A percentile compares a stretch with the other conserved stretches of the same genome.
These are phyloP conservation scores for Rutstroemia sp. DNA, from an alignment of 2,329 filamentous ascomycete species.

Conservation along the genomic window DNA sequence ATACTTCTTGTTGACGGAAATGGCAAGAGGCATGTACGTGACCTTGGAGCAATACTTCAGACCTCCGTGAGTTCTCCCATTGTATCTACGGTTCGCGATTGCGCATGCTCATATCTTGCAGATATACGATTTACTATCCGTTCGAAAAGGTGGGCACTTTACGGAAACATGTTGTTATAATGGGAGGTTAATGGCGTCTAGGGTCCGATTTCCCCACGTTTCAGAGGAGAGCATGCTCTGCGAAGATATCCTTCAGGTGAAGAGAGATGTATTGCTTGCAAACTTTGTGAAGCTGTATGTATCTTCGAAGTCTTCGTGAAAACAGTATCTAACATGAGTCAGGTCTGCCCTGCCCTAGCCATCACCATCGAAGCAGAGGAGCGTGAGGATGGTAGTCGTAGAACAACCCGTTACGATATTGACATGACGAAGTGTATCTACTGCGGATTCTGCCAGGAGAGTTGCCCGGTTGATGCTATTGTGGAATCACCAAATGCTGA, in stretches of 20 bases:
- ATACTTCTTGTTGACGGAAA: slow-evolving; percentile 93
- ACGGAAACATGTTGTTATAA: not conserved
- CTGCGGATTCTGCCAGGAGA: slow-evolving; percentile 98
- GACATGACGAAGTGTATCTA: slow-evolving; percentile 99
- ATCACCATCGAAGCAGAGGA: slow-evolving; percentile 99
- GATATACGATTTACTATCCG: slow-evolving; percentile 97
- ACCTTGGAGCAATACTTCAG: slow-evolving; percentile 97
- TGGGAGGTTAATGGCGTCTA: slow-evolving; percentile 29
- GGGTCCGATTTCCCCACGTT: slow-evolving; percentile 94
- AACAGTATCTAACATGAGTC: slow-evolving; percentile 13
- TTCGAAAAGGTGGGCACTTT: slow-evolving; percentile 73
- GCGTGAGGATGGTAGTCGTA: slow-evolving; percentile 87
- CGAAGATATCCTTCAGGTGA: slow-evolving; percentile 95
- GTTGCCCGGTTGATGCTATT: slow-evolving; percentile 94
- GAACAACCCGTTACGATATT: slow-evolving; percentile 96
- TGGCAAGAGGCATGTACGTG: slow-evolving; percentile 96
- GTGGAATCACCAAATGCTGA: slow-evolving; percentile 69
- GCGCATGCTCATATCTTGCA: slow-evolving; percentile 35
- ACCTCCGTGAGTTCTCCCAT: slow-evolving; percentile 69
- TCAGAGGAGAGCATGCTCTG: slow-evolving; percentile 95
- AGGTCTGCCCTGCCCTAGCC: slow-evolving; percentile 92
- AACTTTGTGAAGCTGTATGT: slow-evolving; percentile 84
- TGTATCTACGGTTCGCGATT: slow-evolving; percentile 13
- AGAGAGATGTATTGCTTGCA: slow-evolving; percentile 99
- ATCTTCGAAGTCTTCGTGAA: not conserved